phyloP scores from a whole-genome alignment of 2,329 filamentous ascomycete genomes.

The Colletotrichum sp. region DNA sequence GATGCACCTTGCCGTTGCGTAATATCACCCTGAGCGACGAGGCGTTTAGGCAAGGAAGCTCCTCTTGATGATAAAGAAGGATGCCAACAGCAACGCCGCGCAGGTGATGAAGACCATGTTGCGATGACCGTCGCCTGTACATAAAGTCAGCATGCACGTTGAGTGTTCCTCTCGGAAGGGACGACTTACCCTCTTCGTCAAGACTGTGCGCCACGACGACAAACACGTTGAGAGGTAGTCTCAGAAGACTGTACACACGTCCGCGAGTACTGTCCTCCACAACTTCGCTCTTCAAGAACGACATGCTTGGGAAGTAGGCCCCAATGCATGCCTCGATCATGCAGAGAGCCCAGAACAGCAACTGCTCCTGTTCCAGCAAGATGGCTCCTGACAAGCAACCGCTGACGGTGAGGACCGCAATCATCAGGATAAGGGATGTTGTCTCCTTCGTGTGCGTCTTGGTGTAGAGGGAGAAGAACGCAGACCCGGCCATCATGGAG shows the following conservation, averaged over 20 bases:
- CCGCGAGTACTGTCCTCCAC: slow-evolving; percentile 60
- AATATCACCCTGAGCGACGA: not conserved
- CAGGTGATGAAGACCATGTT: slow-evolving; percentile 31
- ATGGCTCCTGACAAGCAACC: slow-evolving; percentile 45
- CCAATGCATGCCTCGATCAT: slow-evolving; percentile 63
- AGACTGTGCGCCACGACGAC: slow-evolving; percentile 52
- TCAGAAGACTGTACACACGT: slow-evolving; percentile 60
- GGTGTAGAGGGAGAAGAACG: slow-evolving; percentile 43
- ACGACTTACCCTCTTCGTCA: slow-evolving; percentile 44
- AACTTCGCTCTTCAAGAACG: slow-evolving; percentile 56
- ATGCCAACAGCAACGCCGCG: slow-evolving; percentile 18
- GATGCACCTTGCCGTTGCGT: too few relatives aligned
- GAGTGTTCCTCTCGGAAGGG: not conserved
- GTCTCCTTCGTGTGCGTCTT: slow-evolving; percentile 33
- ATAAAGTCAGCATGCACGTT: not conserved
- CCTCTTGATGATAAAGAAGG: slow-evolving; percentile 24
- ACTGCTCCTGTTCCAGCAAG: slow-evolving; percentile 43
- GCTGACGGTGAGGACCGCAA: slow-evolving; percentile 35
- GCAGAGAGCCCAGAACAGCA: slow-evolving; percentile 62
- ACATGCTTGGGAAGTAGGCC: slow-evolving; percentile 62
- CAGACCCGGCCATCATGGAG: slow-evolving; percentile 61
- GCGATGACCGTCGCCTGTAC: slow-evolving; percentile 31
- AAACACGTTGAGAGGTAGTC: slow-evolving; percentile 62
- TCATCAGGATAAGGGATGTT: slow-evolving; percentile 38
- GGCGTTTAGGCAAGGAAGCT: slow-evolving; percentile 3